These are phyloP conservation scores for Penicillium subrubescens DNA, from an alignment of 495 filamentous ascomycete genomes.

Conservation along the genomic window DNA sequence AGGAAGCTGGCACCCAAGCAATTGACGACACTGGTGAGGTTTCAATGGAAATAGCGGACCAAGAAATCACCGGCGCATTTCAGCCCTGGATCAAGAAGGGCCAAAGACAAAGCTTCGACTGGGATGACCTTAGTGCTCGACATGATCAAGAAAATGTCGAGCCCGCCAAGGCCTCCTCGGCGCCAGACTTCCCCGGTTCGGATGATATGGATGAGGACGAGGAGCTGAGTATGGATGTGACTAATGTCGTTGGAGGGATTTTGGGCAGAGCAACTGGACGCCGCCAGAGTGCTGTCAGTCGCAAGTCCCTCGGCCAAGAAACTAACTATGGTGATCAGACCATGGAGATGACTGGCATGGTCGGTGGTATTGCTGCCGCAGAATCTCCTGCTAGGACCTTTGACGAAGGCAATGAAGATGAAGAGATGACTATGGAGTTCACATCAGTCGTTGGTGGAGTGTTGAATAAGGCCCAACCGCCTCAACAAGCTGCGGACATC, in stretches of 20 bases:
- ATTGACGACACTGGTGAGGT: constrained; percentile 63
- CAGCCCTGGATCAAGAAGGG: constrained; percentile 66
- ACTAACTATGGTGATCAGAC: constrained; percentile 61
- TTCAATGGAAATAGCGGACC: constrained; percentile 74
- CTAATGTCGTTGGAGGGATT: constrained; percentile 80
- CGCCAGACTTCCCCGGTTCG: constrained; percentile 5
- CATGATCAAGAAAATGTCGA: constrained; percentile 65
- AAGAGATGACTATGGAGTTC: constrained; percentile 82
- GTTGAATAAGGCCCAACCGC: constrained; percentile 41
- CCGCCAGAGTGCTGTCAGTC: constrained; percentile 37
- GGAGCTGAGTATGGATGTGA: constrained; percentile 86
- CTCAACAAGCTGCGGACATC: constrained; percentile 15
- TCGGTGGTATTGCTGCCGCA: constrained; percentile 61
- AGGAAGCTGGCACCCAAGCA: constrained; percentile 66
- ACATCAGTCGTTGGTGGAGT: constrained; percentile 73
- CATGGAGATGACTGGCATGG: constrained; percentile 76
- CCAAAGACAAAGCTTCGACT: constrained; percentile 46
- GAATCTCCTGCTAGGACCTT: constrained; percentile 37
- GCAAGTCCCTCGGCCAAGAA: constrained; percentile 43
- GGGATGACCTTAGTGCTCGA: constrained; percentile 51
- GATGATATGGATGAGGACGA: constrained; percentile 51
- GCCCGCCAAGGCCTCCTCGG: constrained; percentile 43
- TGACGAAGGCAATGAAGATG: constrained; percentile 56
- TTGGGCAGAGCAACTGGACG: constrained; percentile 49
- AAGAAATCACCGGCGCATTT: constrained; percentile 77